These are phyloP conservation scores for Rhodosporidiobolus sp. DNA, from an alignment of 768 basidiomycete genomes.

Conservation along the genomic window DNA sequence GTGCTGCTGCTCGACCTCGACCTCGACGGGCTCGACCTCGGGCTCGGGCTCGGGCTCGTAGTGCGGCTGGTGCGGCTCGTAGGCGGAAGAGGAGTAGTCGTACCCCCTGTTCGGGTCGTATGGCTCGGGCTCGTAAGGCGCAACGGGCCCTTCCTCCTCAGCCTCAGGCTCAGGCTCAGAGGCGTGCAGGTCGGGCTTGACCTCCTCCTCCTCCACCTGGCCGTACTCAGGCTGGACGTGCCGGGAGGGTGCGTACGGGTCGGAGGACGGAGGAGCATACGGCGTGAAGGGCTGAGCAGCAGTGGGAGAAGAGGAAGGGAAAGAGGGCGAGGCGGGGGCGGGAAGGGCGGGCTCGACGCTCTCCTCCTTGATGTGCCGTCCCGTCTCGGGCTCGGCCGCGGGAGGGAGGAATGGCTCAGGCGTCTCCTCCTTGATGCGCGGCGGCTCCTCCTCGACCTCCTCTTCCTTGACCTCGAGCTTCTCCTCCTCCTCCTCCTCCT, in stretches of 20 bases:
- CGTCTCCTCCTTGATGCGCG: neutral
- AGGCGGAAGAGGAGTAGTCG: no score
- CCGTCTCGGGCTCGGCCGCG: neutral
- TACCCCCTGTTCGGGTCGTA: no score
- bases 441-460: neutral
- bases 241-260: no score
- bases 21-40: no score
- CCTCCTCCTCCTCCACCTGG: neutral
- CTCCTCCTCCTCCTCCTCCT: neutral
- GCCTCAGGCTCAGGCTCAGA: no score
- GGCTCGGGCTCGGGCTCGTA: no score
- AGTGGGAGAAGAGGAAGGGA: neutral
- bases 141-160: no score
- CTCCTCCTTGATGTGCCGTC: slow-evolving; percentile 20
- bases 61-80: no score
- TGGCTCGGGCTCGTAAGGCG: neutral
- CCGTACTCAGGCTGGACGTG: no score
- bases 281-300: no score
- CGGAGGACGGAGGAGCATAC: no score
- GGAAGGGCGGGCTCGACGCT: slow-evolving; percentile 1
- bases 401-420: neutral
- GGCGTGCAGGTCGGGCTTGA: neutral
- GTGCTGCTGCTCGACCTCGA: neutral
- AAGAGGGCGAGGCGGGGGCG: neutral
- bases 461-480: neutral